These are phyloP conservation scores for Populus nigra DNA, from an alignment of 345 rosid species.

Conservation along the genomic window DNA sequence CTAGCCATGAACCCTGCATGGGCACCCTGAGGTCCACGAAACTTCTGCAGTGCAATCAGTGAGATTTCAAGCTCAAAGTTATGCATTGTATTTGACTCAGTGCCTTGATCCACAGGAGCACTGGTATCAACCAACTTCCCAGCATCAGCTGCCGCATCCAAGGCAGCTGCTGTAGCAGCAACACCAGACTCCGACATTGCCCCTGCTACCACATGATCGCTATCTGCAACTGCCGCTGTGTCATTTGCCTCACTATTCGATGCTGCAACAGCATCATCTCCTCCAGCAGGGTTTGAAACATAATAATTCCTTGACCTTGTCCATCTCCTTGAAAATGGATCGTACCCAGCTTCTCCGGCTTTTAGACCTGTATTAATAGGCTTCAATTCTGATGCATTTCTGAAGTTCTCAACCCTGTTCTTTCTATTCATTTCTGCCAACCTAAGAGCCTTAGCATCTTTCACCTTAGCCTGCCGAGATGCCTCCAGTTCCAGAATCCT, in stretches of 20 bases:
- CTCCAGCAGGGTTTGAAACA: constrained; percentile 48
- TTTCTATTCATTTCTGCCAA: constrained; percentile 95
- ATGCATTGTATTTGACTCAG: constrained; percentile 68
- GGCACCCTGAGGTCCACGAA: constrained; percentile 82
- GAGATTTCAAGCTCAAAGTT: constrained; percentile 79
- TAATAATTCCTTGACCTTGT: constrained; percentile 91
- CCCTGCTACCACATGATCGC: constrained; percentile 28
- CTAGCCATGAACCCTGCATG: constrained; percentile 86
- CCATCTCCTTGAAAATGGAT: constrained; percentile 99
- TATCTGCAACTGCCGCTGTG: constrained; percentile 17
- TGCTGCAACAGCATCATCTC: constrained; percentile 20
- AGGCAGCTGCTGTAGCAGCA: constrained; percentile 72
- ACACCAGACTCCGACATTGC: constrained; percentile 38
- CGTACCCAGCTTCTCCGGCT: constrained; percentile 98
- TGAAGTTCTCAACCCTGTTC: constrained; percentile 94
- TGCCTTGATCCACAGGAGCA: constrained; percentile 86
- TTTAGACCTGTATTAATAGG: constrained; percentile 55
- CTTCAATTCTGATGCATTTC: constrained; percentile 79
- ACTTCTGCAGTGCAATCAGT: constrained; percentile 55
- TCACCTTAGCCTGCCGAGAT: constrained; percentile 58
- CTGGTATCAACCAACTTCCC: constrained; percentile 92
- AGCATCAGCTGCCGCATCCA: constrained; percentile 95
- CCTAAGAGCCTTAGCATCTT: constrained; percentile 70
- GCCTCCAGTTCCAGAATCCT: constrained; percentile 83
- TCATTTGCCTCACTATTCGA: constrained; percentile 35